Percentiles rank a stretch among this genome's conserved stretches.
These are phyloP conservation scores for Galerina sulciceps DNA, from an alignment of 768 basidiomycete genomes.

Conservation along the genomic window DNA sequence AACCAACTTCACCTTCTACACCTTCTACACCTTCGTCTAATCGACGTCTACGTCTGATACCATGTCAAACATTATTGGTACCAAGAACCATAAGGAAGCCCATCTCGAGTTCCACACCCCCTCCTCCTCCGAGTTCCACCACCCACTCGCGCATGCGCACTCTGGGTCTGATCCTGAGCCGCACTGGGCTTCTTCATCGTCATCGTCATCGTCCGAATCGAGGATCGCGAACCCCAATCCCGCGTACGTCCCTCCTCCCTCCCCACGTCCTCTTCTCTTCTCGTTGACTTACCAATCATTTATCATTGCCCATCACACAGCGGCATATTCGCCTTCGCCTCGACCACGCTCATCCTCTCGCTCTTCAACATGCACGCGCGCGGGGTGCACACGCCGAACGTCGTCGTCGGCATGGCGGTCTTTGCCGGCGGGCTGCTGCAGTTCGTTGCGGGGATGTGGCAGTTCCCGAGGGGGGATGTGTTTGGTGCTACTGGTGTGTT, in stretches of 20 bases:
- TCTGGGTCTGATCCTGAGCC: too few relatives aligned
- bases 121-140: background rate
- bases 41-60: too few relatives aligned
- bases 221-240: constrained; percentile 35
- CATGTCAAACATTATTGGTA: too few relatives aligned
- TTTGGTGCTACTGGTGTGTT: constrained; percentile 62
- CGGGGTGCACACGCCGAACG: constrained; percentile 54
- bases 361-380: constrained; percentile 63
- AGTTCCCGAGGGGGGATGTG: constrained; percentile 60
- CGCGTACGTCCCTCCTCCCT: constrained; percentile 28
- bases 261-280: background rate
- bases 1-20: too few relatives aligned
- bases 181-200: too few relatives aligned
- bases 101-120: background rate
- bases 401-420: constrained; percentile 77
- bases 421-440: constrained; percentile 79
- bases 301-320: constrained; percentile 21
- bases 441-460: constrained; percentile 84
- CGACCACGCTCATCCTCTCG: constrained; percentile 71
- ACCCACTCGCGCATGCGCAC: too few relatives aligned
- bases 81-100: background rate
- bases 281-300: too few relatives aligned
- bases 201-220: too few relatives aligned
- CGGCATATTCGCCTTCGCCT: constrained; percentile 38
- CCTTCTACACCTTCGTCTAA: too few relatives aligned